Evolutionary conservation across 164 flowering plant genomes (phyloP), one percentile per base, ranked within the genome.

Genomic region (Taxillus chinensis): DNA sequence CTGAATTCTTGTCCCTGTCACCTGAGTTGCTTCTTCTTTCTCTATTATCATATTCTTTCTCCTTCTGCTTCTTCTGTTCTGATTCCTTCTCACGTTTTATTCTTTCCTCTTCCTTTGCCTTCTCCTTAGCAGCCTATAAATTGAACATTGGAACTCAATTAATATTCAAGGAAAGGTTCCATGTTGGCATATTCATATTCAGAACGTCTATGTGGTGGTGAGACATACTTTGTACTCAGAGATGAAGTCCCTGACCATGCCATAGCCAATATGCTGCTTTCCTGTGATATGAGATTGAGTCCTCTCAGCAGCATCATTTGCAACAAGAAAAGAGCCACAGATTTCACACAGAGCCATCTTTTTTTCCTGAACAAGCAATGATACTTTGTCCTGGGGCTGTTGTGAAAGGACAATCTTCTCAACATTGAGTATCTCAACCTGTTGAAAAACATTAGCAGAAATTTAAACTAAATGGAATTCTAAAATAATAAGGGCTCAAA

Each of bases 191-290:
- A 48, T 7, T 43, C 27, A 27, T 27, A 27, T 27, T 27, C 27
- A 27, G 27, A 27, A 27, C 27, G 27, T 27, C 27, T 27, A 27
- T 27, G 27, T 27, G 27, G 27, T 27, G 54, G 5, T 8, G 3
- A 63, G n/a, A 62, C 67, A 68, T 48, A 90, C 99, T 90, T 89
- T 90, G 74, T 63, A 71, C 75, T 90, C 97, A 0, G 75, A 16
- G 45, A 93, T 83, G 73, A 89, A 93, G 74, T 93, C 99, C 40
- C 99, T 77, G 56, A 90, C 95, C 96, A 89, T 77, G 64, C 97
- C 97, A 78, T 84, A 93, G 64, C 99, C 99, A 77, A 93, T 77
- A 70, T 93, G 99, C 77, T 93, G 99, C 79, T 93, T 93, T 41
- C 97, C 97, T 5, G 90, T 82, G 67, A 93, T 80, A 75, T 93